Base-by-base conservation (phyloP, 2,329 filamentous ascomycete species). In the Ascochyta rabiei region DNA sequence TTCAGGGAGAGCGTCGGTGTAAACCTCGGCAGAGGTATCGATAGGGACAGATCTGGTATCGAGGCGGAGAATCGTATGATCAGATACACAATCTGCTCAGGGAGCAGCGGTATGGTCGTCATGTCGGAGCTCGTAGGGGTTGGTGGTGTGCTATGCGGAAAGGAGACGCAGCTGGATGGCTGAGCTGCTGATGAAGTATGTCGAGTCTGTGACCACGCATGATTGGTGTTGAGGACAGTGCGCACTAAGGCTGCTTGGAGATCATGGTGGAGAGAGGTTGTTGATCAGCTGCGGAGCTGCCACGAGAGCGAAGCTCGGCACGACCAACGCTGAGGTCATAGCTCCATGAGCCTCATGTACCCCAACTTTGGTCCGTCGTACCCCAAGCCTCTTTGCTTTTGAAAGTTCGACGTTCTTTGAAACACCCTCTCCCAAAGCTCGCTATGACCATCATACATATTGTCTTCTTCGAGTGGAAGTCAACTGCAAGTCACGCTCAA, bases 51-150 rank as follows among this genome's bases (percentile, higher is more conserved):
- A 73, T 98, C 95, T 15, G 91, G 88, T 53, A 93, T 84, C 1
- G 91, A 87, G 56, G 88, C 87, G 48, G 91, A 91, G 83, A 99
- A 98, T 75, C 93, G 92, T 73, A 98, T 88, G 33, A 90, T 93
- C 40, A 98, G 82, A 68, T 89, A 86, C 52, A 96, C 81, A 30
- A 75, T 60, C 56, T 75, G 72, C 37, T 75, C 72, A 26, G 74
- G 73, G 35, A 74, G 70, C 35, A 62, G 56, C 34, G 56, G 56
- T 43, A 64, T 51, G 31, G 62, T 64, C 16, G 66, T 59, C 71
- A 73, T 74, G 46, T 48, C 64, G 60, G 53, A 38, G 55, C 47
- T 47, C 23, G 46, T 40, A 37, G 46, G 31, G 30, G 42, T 38
- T 33, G 40, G 54, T 45, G 34, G 46, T 42, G 52, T 37, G 52